Base-by-base conservation (phyloP, 176 grass and related monocot species). In the Hordeum marinum region DNA sequence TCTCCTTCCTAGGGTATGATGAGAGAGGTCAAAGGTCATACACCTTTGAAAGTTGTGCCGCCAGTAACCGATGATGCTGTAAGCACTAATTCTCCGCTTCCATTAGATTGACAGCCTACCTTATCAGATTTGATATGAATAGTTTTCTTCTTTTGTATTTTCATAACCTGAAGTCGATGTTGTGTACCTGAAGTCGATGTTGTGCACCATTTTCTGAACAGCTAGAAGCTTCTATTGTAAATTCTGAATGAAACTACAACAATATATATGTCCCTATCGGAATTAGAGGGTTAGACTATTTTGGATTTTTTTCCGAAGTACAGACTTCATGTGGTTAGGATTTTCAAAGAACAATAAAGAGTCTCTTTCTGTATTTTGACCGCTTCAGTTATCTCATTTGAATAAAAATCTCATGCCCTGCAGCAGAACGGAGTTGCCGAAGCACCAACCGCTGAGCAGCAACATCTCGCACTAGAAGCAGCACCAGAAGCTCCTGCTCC, bases 21-120 rank as follows among this genome's bases (percentile, higher is more conserved):
- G 90, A 96, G 88, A 76, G 96, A 99, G 70, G 78, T 98, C 14
- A 99, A 94, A 91, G 34, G 31, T 84, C 12, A 48, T 54, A 25
- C 62, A 9, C 46, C 87, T 34, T 61, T 85, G 29, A 94, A 96
- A 84, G 83, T 4, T 63, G 36, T 82, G 24, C 79, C 29, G 52
- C 54, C 78, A 32, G 87, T 70, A 83, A 88, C 87, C 69, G 79
- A 85, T 39, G 96, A 72, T 83, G 65, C 78, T 86, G 96, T 99
- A 92, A 87, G 93, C 57, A 46, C 59, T 68, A 72, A 34, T 14
- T 52, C 29, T 76, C 20, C 31, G 4, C 29, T 39, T 69, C 29
- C 32, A 69, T 81, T 69, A 69, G 79, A 23, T 57, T 55, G 64
- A 55, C 79, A 52, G 5, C 21, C 31, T 81, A 15, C 11, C 20